A percentile compares a stretch with the other conserved stretches of the same genome.
Conservation (phyloP, 129 eudicot genomes). For the sunflower (Helianthus annuus) region DNA sequence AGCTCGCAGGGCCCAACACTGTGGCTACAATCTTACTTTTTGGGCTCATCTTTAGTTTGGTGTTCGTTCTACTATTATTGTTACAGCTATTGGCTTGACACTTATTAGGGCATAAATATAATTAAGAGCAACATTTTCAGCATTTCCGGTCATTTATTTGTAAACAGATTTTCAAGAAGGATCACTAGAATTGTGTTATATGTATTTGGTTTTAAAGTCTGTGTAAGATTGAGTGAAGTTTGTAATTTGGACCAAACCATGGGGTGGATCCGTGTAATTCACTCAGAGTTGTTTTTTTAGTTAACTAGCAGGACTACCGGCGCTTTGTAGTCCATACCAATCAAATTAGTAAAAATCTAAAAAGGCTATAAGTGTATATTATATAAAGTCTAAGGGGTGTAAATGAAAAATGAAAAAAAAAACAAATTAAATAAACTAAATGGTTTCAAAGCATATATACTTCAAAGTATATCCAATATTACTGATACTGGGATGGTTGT, state of each 20-base stretch:
- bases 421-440: too few relatives aligned
- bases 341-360: too few relatives aligned
- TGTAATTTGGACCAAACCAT: not conserved
- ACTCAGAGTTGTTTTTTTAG: too few relatives aligned
- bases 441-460: too few relatives aligned
- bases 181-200: not conserved
- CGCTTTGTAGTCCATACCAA: too few relatives aligned
- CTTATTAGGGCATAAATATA: constrained; percentile 54
- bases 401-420: too few relatives aligned
- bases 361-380: too few relatives aligned
- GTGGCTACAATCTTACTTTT: constrained; percentile 73
- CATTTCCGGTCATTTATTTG: not conserved
- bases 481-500: too few relatives aligned
- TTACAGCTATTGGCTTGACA: constrained; percentile 76
- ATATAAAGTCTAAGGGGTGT: too few relatives aligned
- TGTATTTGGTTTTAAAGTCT: not conserved
- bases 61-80: constrained; percentile 76
- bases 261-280: too few relatives aligned
- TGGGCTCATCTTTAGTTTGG: constrained; percentile 86
- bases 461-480: too few relatives aligned
- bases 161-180: not conserved
- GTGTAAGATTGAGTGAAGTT: not conserved
- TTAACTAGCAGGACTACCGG: too few relatives aligned
- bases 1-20: constrained; percentile 74
- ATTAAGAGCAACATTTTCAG: not conserved